These are phyloP conservation scores for Nakazawaea ernobii DNA, from an alignment of 805 yeast species.

Conservation along the genomic window DNA sequence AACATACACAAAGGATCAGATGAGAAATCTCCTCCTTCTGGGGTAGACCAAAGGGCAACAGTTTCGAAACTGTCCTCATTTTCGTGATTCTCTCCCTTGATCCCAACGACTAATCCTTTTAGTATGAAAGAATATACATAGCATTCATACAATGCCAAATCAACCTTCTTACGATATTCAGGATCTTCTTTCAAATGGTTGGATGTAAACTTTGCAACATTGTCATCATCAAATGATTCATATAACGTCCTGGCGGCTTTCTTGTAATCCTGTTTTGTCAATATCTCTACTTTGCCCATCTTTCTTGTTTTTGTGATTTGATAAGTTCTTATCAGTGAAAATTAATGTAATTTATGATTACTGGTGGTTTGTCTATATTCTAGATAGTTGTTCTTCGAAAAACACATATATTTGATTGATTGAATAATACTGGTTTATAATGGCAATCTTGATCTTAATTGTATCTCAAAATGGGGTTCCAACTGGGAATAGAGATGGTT, in stretches of 20 bases:
- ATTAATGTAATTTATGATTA: conserved; percentile 9
- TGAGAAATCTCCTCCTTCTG: conserved; percentile 32
- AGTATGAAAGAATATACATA: conserved; percentile 44
- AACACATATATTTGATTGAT: conserved; percentile 2
- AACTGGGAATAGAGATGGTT: no score
- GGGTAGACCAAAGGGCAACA: conserved; percentile 49
- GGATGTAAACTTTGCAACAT: conserved; percentile 26
- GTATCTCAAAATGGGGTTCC: background rate
- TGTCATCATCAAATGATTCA: conserved; percentile 26
- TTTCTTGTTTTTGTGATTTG: background rate
- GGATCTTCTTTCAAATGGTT: conserved; percentile 26
- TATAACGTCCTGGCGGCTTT: conserved; percentile 29
- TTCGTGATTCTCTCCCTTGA: conserved; percentile 36
- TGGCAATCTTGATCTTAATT: background rate
- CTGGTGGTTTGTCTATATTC: conserved; percentile 11
- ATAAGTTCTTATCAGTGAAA: background rate
- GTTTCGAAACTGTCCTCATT: conserved; percentile 37
- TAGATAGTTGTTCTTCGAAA: conserved; percentile 7
- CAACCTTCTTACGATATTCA: conserved; percentile 24
- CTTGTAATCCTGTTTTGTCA: conserved; percentile 23
- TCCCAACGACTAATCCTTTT: conserved; percentile 44
- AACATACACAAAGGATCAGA: conserved; percentile 37
- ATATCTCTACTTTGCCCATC: conserved; percentile 20
- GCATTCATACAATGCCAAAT: conserved; percentile 41
- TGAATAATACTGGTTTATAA: no score